Conservation (phyloP, 257 asterid species). For the Asclepias syriaca region DNA sequence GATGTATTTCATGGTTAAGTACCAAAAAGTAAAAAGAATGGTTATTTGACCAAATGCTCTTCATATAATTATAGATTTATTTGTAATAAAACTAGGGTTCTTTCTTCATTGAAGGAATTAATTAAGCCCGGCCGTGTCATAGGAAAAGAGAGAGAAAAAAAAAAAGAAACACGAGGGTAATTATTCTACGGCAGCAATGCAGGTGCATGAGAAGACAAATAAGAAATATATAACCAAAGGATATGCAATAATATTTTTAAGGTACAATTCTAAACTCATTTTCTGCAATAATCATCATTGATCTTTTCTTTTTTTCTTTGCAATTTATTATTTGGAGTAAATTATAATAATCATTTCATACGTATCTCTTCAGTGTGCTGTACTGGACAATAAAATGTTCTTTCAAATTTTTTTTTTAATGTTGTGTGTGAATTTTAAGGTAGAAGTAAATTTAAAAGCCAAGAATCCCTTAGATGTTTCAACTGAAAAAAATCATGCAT, state of each 20-base stretch:
- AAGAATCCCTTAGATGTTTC: neutral
- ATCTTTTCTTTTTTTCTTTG: neutral
- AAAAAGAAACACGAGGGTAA: neutral
- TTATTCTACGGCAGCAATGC: neutral
- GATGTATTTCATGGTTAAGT: constrained; percentile 7
- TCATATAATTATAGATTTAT: too few relatives aligned
- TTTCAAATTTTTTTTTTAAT: too few relatives aligned
- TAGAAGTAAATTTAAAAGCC: too few relatives aligned
- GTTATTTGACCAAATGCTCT: neutral
- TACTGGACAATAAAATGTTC: neutral
- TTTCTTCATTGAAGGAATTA: neutral
- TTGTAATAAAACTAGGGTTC: neutral
- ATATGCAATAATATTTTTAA: constrained; percentile 22
- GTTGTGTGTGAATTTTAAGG: too few relatives aligned
- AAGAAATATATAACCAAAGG: constrained; percentile 1
- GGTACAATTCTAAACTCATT: constrained; percentile 10
- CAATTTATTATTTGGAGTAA: too few relatives aligned
- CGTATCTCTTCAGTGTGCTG: neutral
- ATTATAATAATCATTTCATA: neutral
- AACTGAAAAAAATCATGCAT: neutral
- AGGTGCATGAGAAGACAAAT: constrained; percentile 22
- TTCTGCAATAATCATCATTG: neutral
- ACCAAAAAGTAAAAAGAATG: neutral
- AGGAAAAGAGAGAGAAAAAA: too few relatives aligned
- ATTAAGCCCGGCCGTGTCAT: neutral